Evolutionary conservation across 345 rosid genomes (phyloP), one percentile per base, ranked within the genome.

Genomic region (Salix purpurea): DNA sequence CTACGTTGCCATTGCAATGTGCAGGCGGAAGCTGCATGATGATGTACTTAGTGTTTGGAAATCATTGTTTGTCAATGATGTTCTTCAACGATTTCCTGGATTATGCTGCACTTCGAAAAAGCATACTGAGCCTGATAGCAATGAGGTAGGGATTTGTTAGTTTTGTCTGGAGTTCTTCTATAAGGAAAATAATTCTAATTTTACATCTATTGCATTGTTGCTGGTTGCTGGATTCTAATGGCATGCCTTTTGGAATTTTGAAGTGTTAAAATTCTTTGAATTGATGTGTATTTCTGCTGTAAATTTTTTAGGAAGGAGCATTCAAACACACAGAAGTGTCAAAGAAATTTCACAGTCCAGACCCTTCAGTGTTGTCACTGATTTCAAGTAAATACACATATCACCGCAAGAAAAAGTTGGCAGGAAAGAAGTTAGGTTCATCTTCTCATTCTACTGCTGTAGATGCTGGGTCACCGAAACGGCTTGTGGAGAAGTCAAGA

Each of bases 11-110:
- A 77, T 66, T 75, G 97, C 98, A 77, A 64, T 94, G 80, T 92
- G 87, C 84, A 87, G 95, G 82, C 96, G 92, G 84, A 90, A 87
- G 86, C 85, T 96, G 89, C 94, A 91, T 80, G 88, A 84, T 77
- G 86, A 78, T 84, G 91, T 87, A 62, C 81, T 90, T 68, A 83
- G 79, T 58, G 92, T 87, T 72, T 96, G 94, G 90, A 88, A 84
- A 81, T 83, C 88, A 52, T 74, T 74, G 60, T 85, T 88, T 71
- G 58, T 85, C 76, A 74, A 81, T 82, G 81, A 65, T 72, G 71
- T 65, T 85, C 85, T 94, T 69, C 78, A 75, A 50, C 82, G 80
- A 32, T 86, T 84, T 76, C 74, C 87, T 75, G 69, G 65, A 73
- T 87, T 87, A 48, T 65, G 77, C 86, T 67, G 37, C 34, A 40